phyloP scores from a whole-genome alignment of 2,329 filamentous ascomycete species.

The Hymenoscyphus linearis region DNA sequence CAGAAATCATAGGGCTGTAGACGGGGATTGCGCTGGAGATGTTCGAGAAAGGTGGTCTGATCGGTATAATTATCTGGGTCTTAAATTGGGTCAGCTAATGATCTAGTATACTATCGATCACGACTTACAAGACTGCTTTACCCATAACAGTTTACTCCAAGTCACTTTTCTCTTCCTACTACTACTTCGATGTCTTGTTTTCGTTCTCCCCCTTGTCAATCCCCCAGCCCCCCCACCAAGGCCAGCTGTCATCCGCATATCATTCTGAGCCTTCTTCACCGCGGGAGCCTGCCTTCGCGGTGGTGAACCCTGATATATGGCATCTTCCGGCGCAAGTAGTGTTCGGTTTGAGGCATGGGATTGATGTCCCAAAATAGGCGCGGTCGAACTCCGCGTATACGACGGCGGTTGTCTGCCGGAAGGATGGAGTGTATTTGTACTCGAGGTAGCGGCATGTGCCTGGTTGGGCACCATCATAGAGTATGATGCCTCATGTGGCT shows the following conservation, averaged over 20 bases:
- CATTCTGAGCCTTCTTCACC: constrained; percentile 37
- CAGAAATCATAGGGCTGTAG: constrained; percentile 97
- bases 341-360: constrained; percentile 45
- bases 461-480: constrained; percentile 29
- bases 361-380: constrained; percentile 18
- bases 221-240: constrained; percentile 14
- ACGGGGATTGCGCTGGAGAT: constrained; percentile 88
- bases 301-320: constrained; percentile 60
- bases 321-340: constrained; percentile 79
- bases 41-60: constrained; percentile 91
- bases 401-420: constrained; percentile 17
- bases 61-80: constrained; percentile 99
- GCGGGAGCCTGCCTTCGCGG: constrained; percentile 44
- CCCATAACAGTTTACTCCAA: constrained; percentile 97
- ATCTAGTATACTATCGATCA: background rate
- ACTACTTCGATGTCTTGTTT: constrained; percentile 41
- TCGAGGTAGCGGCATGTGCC: constrained; percentile 20
- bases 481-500: constrained; percentile 15
- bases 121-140: constrained; percentile 81
- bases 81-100: constrained; percentile 31
- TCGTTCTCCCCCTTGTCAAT: constrained; percentile 23
- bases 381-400: constrained; percentile 24
- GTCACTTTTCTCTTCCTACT: constrained; percentile 60
- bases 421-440: constrained; percentile 7
- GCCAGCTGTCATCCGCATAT: constrained; percentile 32